phyloP scores from a whole-genome alignment of 176 grass and related monocot species.

The Eragrostis curvula region DNA sequence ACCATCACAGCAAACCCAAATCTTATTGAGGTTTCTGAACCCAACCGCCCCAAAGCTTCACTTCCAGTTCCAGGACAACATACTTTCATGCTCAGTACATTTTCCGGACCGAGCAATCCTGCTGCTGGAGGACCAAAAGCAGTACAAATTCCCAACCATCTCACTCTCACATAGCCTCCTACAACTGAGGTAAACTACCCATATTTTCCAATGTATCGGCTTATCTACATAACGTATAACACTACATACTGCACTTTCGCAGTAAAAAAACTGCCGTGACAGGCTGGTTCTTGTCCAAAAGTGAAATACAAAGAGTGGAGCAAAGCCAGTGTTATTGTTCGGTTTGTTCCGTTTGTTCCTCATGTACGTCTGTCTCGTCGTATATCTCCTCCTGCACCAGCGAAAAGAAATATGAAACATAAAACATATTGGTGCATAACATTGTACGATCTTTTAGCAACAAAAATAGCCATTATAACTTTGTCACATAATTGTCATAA shows the following conservation, averaged over 20 bases:
- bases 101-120: slow-evolving; percentile 5
- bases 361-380: slow-evolving; percentile 89
- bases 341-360: slow-evolving; percentile 67
- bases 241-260: slow-evolving; percentile 12
- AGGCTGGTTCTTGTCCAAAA: not conserved
- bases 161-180: not conserved
- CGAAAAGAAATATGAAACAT: not conserved
- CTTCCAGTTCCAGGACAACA: not conserved
- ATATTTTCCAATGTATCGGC: not conserved
- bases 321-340: slow-evolving; percentile 48
- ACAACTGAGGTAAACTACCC: not conserved
- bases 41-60: not conserved
- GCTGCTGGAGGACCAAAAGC: not conserved
- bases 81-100: not conserved
- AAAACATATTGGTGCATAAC: not conserved
- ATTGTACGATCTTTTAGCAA: not conserved
- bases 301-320: not conserved
- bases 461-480: not conserved
- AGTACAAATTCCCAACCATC: not conserved
- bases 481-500: not conserved
- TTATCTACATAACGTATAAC: slow-evolving; percentile 4
- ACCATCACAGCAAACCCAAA: not conserved
- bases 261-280: not conserved
- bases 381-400: slow-evolving; percentile 87
- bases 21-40: slow-evolving; percentile 7